These are phyloP conservation scores for Leishmania arabica DNA, from an alignment of 208 protist species.

Conservation along the genomic window DNA sequence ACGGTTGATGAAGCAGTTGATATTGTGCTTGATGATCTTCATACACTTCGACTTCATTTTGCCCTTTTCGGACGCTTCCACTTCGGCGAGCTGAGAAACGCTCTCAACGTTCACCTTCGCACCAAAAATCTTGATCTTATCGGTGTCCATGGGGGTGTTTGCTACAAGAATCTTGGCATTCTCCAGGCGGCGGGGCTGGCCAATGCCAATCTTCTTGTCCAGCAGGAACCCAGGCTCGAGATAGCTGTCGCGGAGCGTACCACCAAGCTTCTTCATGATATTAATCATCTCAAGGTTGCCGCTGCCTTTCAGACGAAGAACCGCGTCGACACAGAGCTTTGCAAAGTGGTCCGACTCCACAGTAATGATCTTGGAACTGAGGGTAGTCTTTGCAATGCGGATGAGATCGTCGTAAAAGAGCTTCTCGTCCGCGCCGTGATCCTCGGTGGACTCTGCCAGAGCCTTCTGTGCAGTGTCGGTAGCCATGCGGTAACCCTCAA, in stretches of 20 bases:
- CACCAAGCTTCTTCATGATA: constrained; percentile 99
- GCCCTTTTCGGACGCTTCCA: constrained; percentile 98
- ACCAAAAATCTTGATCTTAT: constrained; percentile 99
- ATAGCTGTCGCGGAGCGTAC: constrained; percentile 97
- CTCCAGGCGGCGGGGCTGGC: constrained; percentile 96
- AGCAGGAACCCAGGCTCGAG: constrained; percentile 99
- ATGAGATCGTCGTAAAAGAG: constrained; percentile 97
- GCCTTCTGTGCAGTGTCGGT: constrained; percentile 82
- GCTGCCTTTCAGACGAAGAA: constrained; percentile 95
- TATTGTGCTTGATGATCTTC: constrained; percentile 96
- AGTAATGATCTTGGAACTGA: constrained; percentile 98
- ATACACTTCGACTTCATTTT: constrained; percentile 96
- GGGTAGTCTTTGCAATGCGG: constrained; percentile 99
- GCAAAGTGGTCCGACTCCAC: constrained; percentile 98
- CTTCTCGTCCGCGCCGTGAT: constrained; percentile 86
- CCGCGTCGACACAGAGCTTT: constrained; percentile 98
- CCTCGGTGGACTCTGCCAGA: constrained; percentile 71
- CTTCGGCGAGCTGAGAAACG: constrained; percentile 95
- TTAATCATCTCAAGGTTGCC: constrained; percentile 98
- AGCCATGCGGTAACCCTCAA: constrained; percentile 94
- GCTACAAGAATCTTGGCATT: constrained; percentile 99
- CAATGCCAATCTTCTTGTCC: constrained; percentile 99
- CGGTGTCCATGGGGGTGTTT: constrained; percentile 99
- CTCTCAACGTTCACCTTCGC: constrained; percentile 96
- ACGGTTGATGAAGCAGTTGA: constrained; percentile 99